Base-by-base conservation (phyloP, 768 basidiomycete species). In the Cystobasidium onofrii region DNA sequence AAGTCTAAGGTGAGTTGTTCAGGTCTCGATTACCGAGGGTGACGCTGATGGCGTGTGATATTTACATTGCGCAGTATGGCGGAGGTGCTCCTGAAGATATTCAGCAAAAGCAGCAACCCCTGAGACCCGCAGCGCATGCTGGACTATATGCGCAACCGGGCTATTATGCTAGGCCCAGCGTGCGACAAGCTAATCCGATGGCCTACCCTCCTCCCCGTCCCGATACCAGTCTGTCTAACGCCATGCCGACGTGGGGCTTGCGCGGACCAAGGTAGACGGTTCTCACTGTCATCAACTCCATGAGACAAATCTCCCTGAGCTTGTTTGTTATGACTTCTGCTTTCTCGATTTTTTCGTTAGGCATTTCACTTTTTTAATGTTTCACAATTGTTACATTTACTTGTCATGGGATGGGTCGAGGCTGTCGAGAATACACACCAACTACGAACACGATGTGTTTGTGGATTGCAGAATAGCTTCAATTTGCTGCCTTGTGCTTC, bases 1-100 rank as follows among this genome's bases (percentile, higher is more conserved):
- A 74, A 74, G 66, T 36, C 69, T 31, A 71, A 71, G 66, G 66
- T 69, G 36, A 18, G 66, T 57, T 9, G 18, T 43, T 43, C 18
- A 9, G 46, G 20, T 17, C 39, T 39, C 39, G n/a, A 7, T 9
- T 43, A 43, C 18, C 41, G 41, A 18, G 41, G 7, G 9, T 43
- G 46, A 50, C 29, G 13, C 39, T 39, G 57, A 31, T 61, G 17
- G n/a, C n/a, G n/a, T n/a, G n/a, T n/a, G n/a, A n/a, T 18, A 4
- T 15, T 20, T 61, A 2, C 23, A 4, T 50, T 20, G 6, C 41
- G 63, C 63, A 64, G 63, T 64, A 64, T 34, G 63, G 63, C 3
- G 63, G 63, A 17, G 63, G 63, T 25, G 63, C 63, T 64, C 63
- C 63, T 9, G 63, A 64, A 39, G 9, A 10, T 23, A 25, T 34